Base-by-base conservation (phyloP, 208 protist species). In the Wallacemonas sp. region DNA sequence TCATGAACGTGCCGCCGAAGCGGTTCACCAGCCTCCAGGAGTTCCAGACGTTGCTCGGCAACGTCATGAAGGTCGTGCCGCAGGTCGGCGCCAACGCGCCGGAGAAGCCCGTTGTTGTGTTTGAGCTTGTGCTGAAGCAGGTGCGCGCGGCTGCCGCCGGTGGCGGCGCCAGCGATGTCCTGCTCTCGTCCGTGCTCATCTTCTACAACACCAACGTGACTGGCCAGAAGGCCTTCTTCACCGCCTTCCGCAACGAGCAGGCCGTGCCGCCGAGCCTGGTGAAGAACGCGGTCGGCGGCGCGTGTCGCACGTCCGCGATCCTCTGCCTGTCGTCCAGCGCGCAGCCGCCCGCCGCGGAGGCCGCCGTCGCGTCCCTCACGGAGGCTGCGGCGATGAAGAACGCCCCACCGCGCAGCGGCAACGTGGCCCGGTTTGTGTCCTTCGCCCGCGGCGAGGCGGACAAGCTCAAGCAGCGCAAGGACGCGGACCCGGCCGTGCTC, bases 121-220 rank as follows among this genome's bases (percentile, higher is more conserved):
- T 81, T 16, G 71, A 87, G 36, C 71, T 78, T n/a, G 57, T 90
- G 2, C 48, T 85, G 26, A 90, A 90, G 64, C 84, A 90, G 77
- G 31, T 79, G 18, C 81, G 79, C 7, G 68, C 70, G 3, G 42
- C 61, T 25, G 50, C 75, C 55, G 78, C 77, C 39, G 57, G 26
- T n/a, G 57, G 63, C 12, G 63, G 48, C 50, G 55, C 59, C 1
- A 71, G 38, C 10, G 80, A 85, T n/a, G 72, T 90, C 18, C 73
- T 82, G 26, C 63, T 90, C 18, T 82, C 80, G 2, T 90, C 84
- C 0, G 54, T 87, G 16, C 28, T 77, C 14, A 63, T 83, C 22
- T 54, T 82, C 16, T 52, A 84, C 55, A 80, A 72, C 69, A 74
- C 70, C 72, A 71, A 70, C 0, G 11, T 67, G n/a, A 52, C 12